phyloP scores from a whole-genome alignment of 1,284 basidiomycete genomes.

The Rhodotorula sp. region DNA sequence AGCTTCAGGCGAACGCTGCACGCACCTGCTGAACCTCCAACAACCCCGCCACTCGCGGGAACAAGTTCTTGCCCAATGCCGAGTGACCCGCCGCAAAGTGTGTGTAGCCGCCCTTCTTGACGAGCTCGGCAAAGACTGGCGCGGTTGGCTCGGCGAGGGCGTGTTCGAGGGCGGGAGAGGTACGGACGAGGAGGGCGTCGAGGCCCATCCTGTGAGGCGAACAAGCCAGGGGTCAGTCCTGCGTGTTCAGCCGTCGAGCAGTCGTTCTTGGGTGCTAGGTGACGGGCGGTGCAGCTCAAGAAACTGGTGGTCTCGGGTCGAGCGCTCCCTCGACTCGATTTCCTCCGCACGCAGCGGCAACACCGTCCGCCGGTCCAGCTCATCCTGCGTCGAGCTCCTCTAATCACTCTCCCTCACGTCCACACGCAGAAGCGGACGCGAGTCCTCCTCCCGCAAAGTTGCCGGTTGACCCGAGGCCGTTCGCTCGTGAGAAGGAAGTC shows the following conservation, averaged over 20 bases:
- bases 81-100: conserved; percentile 84
- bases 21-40: conserved; percentile 62
- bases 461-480: neutral
- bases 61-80: conserved; percentile 68
- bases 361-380: no score
- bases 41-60: conserved; percentile 82
- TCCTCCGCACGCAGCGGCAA: neutral
- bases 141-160: conserved; percentile 55
- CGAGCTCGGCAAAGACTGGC: conserved; percentile 56
- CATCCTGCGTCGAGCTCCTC: no score
- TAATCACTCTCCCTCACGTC: no score
- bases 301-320: neutral
- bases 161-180: conserved; percentile 51
- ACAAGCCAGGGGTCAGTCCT: neutral
- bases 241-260: no score
- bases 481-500: no score
- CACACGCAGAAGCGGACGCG: no score
- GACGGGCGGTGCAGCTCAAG: neutral
- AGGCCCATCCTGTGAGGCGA: conserved; percentile 46
- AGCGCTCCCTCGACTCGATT: neutral
- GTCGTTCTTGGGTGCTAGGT: no score
- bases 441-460: no score
- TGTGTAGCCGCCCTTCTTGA: conserved; percentile 60
- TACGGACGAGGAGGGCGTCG: conserved; percentile 52
- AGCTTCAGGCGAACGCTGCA: neutral